Evolutionary conservation across 805 yeast species (phyloP), one percentile per base, ranked within the genome.

Genomic region (Wickerhamiella spandovensis): DNA sequence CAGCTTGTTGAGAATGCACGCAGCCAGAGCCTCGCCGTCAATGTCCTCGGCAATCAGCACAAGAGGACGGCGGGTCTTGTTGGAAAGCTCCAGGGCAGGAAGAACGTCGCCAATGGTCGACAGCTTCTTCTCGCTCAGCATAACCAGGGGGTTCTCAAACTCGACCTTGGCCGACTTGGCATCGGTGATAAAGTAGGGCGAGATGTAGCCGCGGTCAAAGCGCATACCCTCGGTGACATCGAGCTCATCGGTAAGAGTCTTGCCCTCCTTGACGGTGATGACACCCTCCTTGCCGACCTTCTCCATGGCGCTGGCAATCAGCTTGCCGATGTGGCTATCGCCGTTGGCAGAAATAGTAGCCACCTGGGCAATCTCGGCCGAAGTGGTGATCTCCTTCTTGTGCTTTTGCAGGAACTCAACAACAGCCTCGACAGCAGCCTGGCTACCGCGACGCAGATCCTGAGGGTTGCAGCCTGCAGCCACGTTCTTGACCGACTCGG

Each of bases 401-500:
- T 90, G 81, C 57, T 76, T 66, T 63, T 84, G 86, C 63, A 90
- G 76, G 70, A 76, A 90, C 54, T 81, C 77, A 57, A 90, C 89
- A 47, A 89, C 95, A 43, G 89, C 88, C 67, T 86, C 90, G 48
- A 89, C 97, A 42, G 97, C 98, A 53, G 95, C 83, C 74, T 89
- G 96, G 46, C 95, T 80, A 62, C 98, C 98, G 67, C 92, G 81
- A 78, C 97, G 85, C 65, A 90, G 77, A 64, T 90, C 97, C 92
- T 88, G 89, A 61, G 98, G 97, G 75, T 90, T 92, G 72, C 96
- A 89, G 54, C 98, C 98, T 51, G 97, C 96, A 54, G 97, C 97
- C 44, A 92, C 98, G 64, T 87, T 87, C 76, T 87, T 88, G 54
- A 90, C 95, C 28, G 94, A 79, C 71, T 92, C 97, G 53, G 95